Conservation (phyloP, 805 yeast species). For the Wickerhamiella bombiphila region DNA sequence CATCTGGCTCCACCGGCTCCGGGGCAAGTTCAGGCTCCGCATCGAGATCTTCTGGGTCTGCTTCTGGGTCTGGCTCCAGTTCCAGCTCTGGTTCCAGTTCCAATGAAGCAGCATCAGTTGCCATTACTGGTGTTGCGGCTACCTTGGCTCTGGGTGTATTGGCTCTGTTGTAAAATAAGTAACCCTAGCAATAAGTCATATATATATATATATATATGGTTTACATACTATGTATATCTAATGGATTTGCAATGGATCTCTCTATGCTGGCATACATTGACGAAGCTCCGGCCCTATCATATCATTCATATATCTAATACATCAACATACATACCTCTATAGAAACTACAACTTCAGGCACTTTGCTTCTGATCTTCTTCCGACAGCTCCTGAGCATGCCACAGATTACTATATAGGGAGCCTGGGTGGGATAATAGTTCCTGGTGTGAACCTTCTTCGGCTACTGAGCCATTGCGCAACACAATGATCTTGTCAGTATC, state of each 20-base stretch:
- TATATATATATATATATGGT: no score
- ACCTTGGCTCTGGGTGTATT: neutral
- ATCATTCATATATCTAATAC: no score
- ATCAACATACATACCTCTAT: no score
- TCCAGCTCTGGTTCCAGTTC: constrained; percentile 1
- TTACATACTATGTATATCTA: no score
- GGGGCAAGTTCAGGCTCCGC: constrained; percentile 4
- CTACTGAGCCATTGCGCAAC: constrained; percentile 58
- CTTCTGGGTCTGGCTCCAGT: constrained; percentile 1
- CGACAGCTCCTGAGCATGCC: constrained; percentile 84
- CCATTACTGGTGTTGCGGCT: constrained; percentile 1
- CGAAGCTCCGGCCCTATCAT: no score
- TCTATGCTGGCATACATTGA: no score
- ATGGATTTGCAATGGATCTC: no score
- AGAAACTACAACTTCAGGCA: neutral
- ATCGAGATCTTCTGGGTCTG: neutral
- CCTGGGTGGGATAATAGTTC: constrained; percentile 37
- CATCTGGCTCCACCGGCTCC: constrained; percentile 8
- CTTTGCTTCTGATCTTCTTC: constrained; percentile 25
- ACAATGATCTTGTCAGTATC: constrained; percentile 90
- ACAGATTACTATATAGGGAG: constrained; percentile 63
- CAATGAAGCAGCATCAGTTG: neutral
- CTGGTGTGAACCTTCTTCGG: constrained; percentile 77
- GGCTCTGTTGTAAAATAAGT: no score
- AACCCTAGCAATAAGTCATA: no score